Percentiles rank a stretch among this genome's conserved stretches.
phyloP scores from a whole-genome alignment of 306 rosid genomes.

The Corylus heterophylla region DNA sequence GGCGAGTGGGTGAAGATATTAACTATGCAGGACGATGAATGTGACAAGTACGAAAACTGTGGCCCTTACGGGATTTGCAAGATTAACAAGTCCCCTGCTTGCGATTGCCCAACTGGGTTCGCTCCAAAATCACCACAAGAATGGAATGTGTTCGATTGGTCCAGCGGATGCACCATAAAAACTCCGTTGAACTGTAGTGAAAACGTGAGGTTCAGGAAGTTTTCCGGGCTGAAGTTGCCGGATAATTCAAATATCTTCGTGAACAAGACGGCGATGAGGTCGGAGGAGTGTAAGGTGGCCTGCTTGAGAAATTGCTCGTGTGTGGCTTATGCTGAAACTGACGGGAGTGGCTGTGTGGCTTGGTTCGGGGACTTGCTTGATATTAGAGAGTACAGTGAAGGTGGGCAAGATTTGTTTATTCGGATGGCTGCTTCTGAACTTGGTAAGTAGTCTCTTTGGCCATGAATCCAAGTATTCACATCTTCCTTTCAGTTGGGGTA shows the following conservation, averaged over 20 bases:
- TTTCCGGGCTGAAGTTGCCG: constrained; percentile 38
- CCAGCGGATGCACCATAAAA: constrained; percentile 35
- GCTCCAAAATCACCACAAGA: constrained; percentile 21
- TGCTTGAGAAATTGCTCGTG: constrained; percentile 46
- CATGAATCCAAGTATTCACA: background rate
- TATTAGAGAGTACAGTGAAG: constrained; percentile 28
- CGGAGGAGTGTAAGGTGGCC: constrained; percentile 33
- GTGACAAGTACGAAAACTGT: constrained; percentile 45
- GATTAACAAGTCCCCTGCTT: constrained; percentile 18
- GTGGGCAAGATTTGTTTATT: constrained; percentile 42
- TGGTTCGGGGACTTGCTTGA: constrained; percentile 44
- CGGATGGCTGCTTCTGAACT: constrained; percentile 41
- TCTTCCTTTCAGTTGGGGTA: too few species aligned
- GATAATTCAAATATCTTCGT: constrained; percentile 32
- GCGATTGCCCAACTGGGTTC: constrained; percentile 42
- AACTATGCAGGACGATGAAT: constrained; percentile 30
- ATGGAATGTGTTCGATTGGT: constrained; percentile 31
- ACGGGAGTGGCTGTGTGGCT: constrained; percentile 34
- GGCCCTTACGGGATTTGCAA: constrained; percentile 43
- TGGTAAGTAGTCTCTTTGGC: constrained; percentile 26
- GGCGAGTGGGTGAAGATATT: constrained; percentile 26
- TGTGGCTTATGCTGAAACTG: constrained; percentile 39
- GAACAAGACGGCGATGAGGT: constrained; percentile 13
- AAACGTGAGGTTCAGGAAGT: constrained; percentile 28
- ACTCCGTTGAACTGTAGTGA: constrained; percentile 12